phyloP scores from a whole-genome alignment of 1,139 yeast genomes.

The Casaregolazyma suthepensis region DNA sequence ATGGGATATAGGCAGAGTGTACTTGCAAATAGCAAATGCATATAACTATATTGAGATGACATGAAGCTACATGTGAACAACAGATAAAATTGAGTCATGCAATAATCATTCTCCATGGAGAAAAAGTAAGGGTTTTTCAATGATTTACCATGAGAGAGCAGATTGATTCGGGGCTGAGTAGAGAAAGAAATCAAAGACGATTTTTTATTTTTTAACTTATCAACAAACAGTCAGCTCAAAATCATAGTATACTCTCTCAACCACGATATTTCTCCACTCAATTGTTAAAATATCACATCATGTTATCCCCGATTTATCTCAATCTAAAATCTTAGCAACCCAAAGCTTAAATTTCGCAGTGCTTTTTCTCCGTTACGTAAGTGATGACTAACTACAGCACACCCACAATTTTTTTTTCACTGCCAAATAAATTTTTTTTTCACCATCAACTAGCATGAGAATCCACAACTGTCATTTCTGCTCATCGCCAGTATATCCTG shows the following conservation, averaged over 20 bases:
- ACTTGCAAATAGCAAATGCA: too few species aligned
- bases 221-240: too few species aligned
- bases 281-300: not conserved
- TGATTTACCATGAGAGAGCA: too few species aligned
- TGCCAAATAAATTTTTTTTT: not conserved
- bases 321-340: not conserved
- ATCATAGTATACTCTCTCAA: not conserved
- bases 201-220: not conserved
- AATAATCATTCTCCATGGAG: too few species aligned
- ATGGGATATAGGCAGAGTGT: too few species aligned
- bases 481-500: constrained; percentile 80
- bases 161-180: not conserved
- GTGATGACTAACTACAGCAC: not conserved
- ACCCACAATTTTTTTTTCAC: not conserved
- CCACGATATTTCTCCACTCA: not conserved
- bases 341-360: not conserved
- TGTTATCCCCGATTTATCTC: not conserved
- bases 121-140: too few species aligned
- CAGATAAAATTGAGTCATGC: too few species aligned
- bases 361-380: not conserved
- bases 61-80: too few species aligned
- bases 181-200: not conserved
- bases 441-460: constrained; percentile 52
- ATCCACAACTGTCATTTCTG: constrained; percentile 93
- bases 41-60: too few species aligned